Base-by-base conservation (phyloP, 2,329 filamentous ascomycete genomes). In the Aspergillus ochraceus region DNA sequence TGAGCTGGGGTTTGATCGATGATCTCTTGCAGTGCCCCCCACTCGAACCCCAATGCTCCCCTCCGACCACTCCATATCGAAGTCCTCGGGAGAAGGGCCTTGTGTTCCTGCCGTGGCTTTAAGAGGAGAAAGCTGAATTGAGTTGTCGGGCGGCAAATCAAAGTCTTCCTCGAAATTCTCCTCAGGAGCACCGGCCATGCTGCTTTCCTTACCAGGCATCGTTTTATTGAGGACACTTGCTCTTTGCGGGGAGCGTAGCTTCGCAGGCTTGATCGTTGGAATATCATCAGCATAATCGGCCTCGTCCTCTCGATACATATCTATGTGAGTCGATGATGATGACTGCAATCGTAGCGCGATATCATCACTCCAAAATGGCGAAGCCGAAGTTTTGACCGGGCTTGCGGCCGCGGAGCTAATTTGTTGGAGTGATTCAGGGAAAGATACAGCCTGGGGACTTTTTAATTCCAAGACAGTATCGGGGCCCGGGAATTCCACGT, bases 11-110 rank as follows among this genome's bases (percentile, higher is more conserved):
- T 88, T 88, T 52, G 91, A 93, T 46, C 86, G 87, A n/a, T 83
- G 85, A 70, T 94, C 91, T 68, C 91, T 87, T 65, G 88, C 85
- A 14, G 92, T 97, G 49, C 94, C 94, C 45, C 90, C 93, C 77
- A 93, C 94, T 59, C 94, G 86, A 49, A 94, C 96, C 45, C 94
- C 92, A 60, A 97, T 82, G 73, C 93, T 97, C 57, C 92, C 93
- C 77, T 98, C 95, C 55, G 90, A 91, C 90, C 94, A 96, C 71
- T 97, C 88, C 61, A 80, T 62, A 66, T 90, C 93, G 67, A 96
- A 87, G 62, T 97, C 93, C 55, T 96, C 91, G 60, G 81, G 76
- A 54, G 80, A 78, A 63, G 83, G 84, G 14, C 83, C 81, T 4
- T 88, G 86, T 3, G 87, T 88, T 69, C 85, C 86, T 20, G 88